Base-by-base conservation (phyloP, 345 rosid genomes). In the Populus tremula region DNA sequence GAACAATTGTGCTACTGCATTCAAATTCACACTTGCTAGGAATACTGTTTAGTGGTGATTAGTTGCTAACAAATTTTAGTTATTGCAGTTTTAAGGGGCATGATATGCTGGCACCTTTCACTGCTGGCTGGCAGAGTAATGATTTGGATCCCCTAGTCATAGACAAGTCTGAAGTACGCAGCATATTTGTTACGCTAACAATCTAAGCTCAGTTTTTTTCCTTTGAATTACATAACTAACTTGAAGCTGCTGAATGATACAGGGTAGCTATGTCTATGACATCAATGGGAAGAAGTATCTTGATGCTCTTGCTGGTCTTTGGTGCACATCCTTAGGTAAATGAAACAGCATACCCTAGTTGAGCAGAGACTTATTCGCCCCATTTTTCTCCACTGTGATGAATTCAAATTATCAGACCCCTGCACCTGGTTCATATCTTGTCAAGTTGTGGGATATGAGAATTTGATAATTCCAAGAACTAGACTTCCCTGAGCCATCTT, bases 21-120 rank as follows among this genome's bases (percentile, higher is more conserved):
- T 21, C 12, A 13, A 27, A 14, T 70, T n/a, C 47, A 29, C 29
- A 31, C 74, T 27, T 16, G 11, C 14, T 13, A 23, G 41, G 13
- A 56, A 35, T 79, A 31, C 68, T 43, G 29, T 41, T 29, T 61
- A 12, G 35, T 67, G 14, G 6, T 78, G 65, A 11, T 11, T 43
- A n/a, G 9, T 69, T 64, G 69, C 68, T 70, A 36, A 66, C n/a
- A 59, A 39, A 27, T 76, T 56, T 83, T 67, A 56, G 27, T 74
- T 64, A 62, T 74, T 70, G 76, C 89, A 96, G 99, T 82, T 90
- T 79, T 80, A 94, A 94, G 76, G 97, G 98, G 74, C 98, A 92
- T 85, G 97, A 89, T 83, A 96, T 96, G 98, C 88, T 96, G 82
- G 99, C 97, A 59, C 98, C 99, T 84, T 96, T 96, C 76, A 94